Evolutionary conservation across 2,329 filamentous ascomycete species (phyloP).

Genomic region (Stagonosporopsis tanaceti): DNA sequence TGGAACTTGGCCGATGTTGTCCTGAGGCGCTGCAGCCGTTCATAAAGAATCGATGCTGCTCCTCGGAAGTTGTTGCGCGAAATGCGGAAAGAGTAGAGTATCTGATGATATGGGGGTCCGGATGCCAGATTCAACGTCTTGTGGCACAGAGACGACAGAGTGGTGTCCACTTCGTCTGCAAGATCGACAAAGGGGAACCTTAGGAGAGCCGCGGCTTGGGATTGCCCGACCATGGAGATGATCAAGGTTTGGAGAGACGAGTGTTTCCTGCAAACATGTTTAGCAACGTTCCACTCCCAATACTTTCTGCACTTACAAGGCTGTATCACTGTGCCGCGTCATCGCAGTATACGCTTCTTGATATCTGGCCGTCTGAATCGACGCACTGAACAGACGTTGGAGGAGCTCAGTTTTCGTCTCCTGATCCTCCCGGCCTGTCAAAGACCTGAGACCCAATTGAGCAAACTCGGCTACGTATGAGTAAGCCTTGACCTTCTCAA

Average conservation of each 20-base stretch:
- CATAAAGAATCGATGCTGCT: conserved; percentile 65
- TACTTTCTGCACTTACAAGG: conserved; percentile 58
- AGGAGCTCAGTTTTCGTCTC: conserved; percentile 64
- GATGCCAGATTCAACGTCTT: conserved; percentile 69
- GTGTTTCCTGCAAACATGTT: conserved; percentile 59
- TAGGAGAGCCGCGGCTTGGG: conserved; percentile 61
- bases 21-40: conserved; percentile 62
- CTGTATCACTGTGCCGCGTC: conserved; percentile 73
- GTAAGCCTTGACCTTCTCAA: conserved; percentile 78
- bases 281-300: conserved; percentile 12
- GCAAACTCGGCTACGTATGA: conserved; percentile 87
- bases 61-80: conserved; percentile 87
- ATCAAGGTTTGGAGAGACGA: conserved; percentile 74
- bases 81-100: conserved; percentile 91
- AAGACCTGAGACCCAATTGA: conserved; percentile 66
- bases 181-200: conserved; percentile 81
- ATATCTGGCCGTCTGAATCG: conserved; percentile 80
- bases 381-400: conserved; percentile 82
- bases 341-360: conserved; percentile 83
- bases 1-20: conserved; percentile 49
- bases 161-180: conserved; percentile 78
- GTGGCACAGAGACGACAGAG: conserved; percentile 75
- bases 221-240: conserved; percentile 46
- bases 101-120: conserved; percentile 78
- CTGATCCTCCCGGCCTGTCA: conserved; percentile 38